These are phyloP conservation scores for Mortierella sp. DNA, from an alignment of 371 early-diverging fungal species.

Conservation along the genomic window DNA sequence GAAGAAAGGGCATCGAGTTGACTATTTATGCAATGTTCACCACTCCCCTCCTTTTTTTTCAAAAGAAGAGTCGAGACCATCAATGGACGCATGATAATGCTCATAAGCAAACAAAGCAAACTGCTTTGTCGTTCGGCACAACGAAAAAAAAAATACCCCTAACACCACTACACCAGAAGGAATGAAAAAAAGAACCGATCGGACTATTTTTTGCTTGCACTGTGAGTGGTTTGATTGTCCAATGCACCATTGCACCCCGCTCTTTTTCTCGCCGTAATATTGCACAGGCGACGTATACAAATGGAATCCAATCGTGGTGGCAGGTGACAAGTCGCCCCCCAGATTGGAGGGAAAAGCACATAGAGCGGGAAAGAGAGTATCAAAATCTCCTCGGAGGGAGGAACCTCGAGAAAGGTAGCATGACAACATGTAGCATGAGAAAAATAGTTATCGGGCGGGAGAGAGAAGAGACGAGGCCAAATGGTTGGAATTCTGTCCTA, in stretches of 20 bases:
- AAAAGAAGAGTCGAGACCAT: not conserved
- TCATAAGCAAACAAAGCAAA: slow-evolving; percentile 2
- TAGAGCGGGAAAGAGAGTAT: too few species aligned
- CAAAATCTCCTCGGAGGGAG: too few species aligned
- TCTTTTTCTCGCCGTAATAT: not conserved
- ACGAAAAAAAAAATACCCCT: not conserved
- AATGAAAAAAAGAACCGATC: not conserved
- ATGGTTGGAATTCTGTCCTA: too few species aligned
- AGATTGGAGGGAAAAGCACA: too few species aligned
- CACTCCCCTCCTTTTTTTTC: not conserved
- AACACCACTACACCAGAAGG: too few species aligned
- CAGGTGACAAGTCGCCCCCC: too few species aligned
- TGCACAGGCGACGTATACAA: too few species aligned
- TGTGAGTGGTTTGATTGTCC: not conserved
- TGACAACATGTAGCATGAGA: too few species aligned
- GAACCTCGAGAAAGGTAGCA: too few species aligned
- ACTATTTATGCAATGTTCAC: not conserved
- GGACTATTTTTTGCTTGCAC: not conserved
- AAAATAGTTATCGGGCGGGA: too few species aligned
- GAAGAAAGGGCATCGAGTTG: not conserved
- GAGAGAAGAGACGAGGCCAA: too few species aligned
- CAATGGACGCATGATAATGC: not conserved
- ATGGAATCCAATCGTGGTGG: too few species aligned
- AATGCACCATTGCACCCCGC: not conserved
- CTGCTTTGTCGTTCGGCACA: not conserved